These are phyloP conservation scores for Pueraria montana DNA, from an alignment of 306 rosid genomes.

Conservation along the genomic window DNA sequence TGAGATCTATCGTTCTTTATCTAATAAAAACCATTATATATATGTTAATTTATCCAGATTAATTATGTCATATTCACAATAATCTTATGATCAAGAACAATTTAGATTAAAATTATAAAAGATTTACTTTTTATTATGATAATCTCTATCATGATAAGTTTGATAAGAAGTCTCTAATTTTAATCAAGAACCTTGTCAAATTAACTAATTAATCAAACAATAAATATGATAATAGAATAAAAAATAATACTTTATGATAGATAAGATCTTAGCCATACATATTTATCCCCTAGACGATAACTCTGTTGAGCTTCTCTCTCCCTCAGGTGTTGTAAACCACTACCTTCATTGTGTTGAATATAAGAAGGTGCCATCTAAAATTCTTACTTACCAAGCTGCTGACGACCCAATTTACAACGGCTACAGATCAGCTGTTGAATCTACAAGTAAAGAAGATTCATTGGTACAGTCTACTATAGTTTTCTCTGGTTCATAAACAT, in stretches of 20 bases:
- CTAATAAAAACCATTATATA: no score
- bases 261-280: not conserved
- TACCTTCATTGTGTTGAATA: conserved; percentile 26
- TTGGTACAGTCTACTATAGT: conserved; percentile 61
- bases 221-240: not conserved
- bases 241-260: not conserved
- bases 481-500: conserved; percentile 21
- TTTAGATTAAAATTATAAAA: no score
- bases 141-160: no score
- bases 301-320: not conserved
- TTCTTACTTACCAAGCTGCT: conserved; percentile 41
- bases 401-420: conserved; percentile 92
- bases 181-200: not conserved
- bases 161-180: no score
- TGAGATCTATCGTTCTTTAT: no score
- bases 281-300: not conserved
- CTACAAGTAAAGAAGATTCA: conserved; percentile 88
- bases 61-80: no score
- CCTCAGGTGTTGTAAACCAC: not conserved
- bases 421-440: conserved; percentile 83
- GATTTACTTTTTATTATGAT: no score
- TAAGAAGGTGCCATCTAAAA: conserved; percentile 16
- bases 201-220: not conserved
- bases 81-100: no score
- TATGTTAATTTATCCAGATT: no score